Evolutionary conservation across 2,329 filamentous ascomycete species (phyloP).

Genomic region (Ilyonectria destructans): DNA sequence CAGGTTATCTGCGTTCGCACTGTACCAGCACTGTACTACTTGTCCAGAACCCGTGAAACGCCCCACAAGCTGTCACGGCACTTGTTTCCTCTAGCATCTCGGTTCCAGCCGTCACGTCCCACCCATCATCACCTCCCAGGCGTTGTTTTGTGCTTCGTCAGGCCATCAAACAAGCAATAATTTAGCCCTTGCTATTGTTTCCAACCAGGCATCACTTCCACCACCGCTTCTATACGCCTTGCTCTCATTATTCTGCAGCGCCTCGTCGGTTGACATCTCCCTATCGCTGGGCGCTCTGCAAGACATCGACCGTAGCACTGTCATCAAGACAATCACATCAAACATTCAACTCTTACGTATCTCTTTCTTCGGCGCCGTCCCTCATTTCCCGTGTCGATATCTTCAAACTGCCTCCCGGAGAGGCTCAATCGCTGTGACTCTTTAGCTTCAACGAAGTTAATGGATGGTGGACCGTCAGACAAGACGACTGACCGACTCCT

Average conservation of each 20-base stretch:
- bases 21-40: slow-evolving; percentile 40
- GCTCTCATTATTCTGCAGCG: neutral
- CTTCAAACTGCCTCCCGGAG: neutral
- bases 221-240: neutral
- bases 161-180: neutral
- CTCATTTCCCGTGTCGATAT: neutral
- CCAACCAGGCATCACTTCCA: neutral
- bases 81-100: slow-evolving; percentile 47
- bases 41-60: slow-evolving; percentile 30
- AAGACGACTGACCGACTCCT: neutral
- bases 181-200: neutral
- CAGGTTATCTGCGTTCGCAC: slow-evolving; percentile 34
- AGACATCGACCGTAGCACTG: neutral
- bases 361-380: neutral
- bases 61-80: slow-evolving; percentile 43
- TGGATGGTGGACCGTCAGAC: neutral
- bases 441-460: neutral
- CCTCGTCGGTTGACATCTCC: neutral
- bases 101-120: slow-evolving; percentile 38
- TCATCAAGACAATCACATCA: slow-evolving; percentile 1
- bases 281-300: neutral
- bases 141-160: slow-evolving; percentile 37
- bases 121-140: slow-evolving; percentile 37
- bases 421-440: neutral
- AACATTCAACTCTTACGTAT: no score